Conservation (phyloP, 805 yeast species). For the Candida broadrunensis region DNA sequence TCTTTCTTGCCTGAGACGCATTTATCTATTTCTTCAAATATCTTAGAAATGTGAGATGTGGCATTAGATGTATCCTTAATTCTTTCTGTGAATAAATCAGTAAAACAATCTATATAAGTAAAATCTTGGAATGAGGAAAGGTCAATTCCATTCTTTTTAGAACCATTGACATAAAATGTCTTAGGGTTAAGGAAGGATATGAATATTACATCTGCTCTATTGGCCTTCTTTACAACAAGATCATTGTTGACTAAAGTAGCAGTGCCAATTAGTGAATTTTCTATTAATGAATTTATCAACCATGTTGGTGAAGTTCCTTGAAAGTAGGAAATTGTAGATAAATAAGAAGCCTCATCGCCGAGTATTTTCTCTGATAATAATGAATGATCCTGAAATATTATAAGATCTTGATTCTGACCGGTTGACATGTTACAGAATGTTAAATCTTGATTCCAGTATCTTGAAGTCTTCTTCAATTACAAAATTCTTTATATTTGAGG, state of each 20-base stretch:
- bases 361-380: conserved; percentile 30
- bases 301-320: conserved; percentile 63
- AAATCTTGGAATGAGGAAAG: conserved; percentile 19
- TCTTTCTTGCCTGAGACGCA: conserved; percentile 7
- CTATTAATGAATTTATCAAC: conserved; percentile 56
- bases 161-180: conserved; percentile 30
- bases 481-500: no score
- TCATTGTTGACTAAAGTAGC: conserved; percentile 38
- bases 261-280: conserved; percentile 48
- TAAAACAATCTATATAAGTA: conserved; percentile 44
- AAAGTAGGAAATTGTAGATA: conserved; percentile 28
- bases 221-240: conserved; percentile 12
- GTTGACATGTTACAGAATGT: no score
- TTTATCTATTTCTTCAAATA: conserved; percentile 16
- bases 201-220: conserved; percentile 28
- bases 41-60: conserved; percentile 6
- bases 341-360: conserved; percentile 8
- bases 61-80: conserved; percentile 21
- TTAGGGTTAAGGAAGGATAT: conserved; percentile 33
- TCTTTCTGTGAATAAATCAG: conserved; percentile 39
- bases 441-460: no score
- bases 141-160: conserved; percentile 40
- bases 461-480: no score
- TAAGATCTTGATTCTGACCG: conserved; percentile 56
- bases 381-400: conserved; percentile 49